phyloP scores from a whole-genome alignment of 352 stramenopile species.

The Phytophthora macrochlamydospora region DNA sequence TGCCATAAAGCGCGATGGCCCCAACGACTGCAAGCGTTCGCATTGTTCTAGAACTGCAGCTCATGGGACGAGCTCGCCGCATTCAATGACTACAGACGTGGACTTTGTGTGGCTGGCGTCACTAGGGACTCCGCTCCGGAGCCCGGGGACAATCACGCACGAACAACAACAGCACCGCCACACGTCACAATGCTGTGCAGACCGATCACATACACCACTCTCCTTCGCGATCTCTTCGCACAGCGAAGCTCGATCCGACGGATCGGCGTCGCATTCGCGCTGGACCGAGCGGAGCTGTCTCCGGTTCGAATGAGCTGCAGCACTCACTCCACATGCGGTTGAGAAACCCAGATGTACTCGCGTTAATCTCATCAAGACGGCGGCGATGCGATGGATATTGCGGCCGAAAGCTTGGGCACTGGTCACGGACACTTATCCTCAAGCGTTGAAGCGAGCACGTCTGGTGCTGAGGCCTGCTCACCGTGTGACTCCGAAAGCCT shows the following conservation, averaged over 20 bases:
- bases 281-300: slow-evolving; percentile 19
- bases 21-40: no score
- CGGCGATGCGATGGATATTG: no score
- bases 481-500: slow-evolving; percentile 24
- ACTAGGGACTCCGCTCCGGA: not conserved
- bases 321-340: not conserved
- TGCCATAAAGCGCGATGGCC: no score
- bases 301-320: not conserved
- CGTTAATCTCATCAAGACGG: not conserved
- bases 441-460: slow-evolving; percentile 1
- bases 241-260: slow-evolving; percentile 12
- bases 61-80: not conserved
- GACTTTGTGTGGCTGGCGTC: not conserved
- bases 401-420: not conserved
- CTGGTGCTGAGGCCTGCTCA: slow-evolving; percentile 13
- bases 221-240: slow-evolving; percentile 24
- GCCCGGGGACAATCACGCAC: not conserved
- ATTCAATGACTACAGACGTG: not conserved
- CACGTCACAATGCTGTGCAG: not conserved
- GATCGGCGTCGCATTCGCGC: slow-evolving; percentile 5
- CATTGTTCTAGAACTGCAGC: no score
- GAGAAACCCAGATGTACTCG: not conserved
- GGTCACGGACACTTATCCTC: not conserved
- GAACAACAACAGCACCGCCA: slow-evolving; percentile 10
- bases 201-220: slow-evolving; percentile 27